phyloP scores from a whole-genome alignment of 169 alveolate genomes.

The Plasmodium sp. region DNA sequence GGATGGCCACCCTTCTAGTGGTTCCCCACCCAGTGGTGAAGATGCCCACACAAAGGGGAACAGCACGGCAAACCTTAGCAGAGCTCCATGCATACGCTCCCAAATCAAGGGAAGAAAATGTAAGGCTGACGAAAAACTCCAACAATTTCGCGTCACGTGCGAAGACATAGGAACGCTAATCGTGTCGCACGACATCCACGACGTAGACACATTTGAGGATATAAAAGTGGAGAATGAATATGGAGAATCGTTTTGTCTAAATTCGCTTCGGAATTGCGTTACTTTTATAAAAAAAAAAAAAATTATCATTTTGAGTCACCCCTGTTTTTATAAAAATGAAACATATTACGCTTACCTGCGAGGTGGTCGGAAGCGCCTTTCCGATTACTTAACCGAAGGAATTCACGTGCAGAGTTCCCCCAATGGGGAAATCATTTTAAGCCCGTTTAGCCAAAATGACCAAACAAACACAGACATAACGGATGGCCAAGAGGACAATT shows the following conservation, averaged over 20 bases:
- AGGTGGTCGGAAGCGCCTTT: not conserved
- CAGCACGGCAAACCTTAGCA: not conserved
- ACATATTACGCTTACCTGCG: slow-evolving; percentile 14
- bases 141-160: not conserved
- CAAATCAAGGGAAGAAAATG: not conserved
- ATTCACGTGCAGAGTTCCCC: slow-evolving; percentile 7
- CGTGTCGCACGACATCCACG: not conserved
- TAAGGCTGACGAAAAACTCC: not conserved
- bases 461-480: not conserved
- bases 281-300: slow-evolving; percentile 27
- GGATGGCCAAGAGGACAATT: not conserved
- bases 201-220: slow-evolving; percentile 6
- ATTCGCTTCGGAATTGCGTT: slow-evolving; percentile 3
- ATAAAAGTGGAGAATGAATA: slow-evolving; percentile 35
- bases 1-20: not conserved
- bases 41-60: not conserved
- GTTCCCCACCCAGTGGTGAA: not conserved
- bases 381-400: slow-evolving; percentile 18
- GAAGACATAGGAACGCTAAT: slow-evolving; percentile 39
- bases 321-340: slow-evolving; percentile 35
- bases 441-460: not conserved
- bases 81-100: not conserved
- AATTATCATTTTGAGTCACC: slow-evolving; percentile 6
- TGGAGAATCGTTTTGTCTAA: slow-evolving; percentile 19
- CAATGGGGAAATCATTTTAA: slow-evolving; percentile 26